phyloP scores from a whole-genome alignment of 345 rosid genomes.

The Heritiera fomes region DNA sequence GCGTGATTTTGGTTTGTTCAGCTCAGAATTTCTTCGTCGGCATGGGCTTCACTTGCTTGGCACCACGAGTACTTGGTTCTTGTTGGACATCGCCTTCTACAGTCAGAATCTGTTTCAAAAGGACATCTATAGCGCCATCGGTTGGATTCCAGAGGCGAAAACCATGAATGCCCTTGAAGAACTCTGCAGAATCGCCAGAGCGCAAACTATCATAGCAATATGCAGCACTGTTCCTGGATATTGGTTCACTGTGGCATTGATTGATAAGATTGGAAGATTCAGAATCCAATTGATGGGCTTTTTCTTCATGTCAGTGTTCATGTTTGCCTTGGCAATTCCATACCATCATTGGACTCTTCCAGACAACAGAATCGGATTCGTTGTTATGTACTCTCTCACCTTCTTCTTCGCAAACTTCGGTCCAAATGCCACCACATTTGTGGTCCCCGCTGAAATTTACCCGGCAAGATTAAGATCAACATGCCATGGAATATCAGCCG shows the following conservation, averaged over 20 bases:
- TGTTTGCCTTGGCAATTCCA: slow-evolving; percentile 65
- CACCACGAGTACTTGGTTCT: slow-evolving; percentile 68
- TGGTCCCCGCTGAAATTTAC: slow-evolving; percentile 77
- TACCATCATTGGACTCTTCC: slow-evolving; percentile 68
- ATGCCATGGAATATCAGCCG: slow-evolving; percentile 81
- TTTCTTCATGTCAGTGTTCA: slow-evolving; percentile 56
- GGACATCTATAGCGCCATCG: slow-evolving; percentile 66
- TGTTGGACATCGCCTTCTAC: slow-evolving; percentile 71
- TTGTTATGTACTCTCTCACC: slow-evolving; percentile 57
- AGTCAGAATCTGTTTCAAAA: slow-evolving; percentile 78
- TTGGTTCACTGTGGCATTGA: slow-evolving; percentile 44
- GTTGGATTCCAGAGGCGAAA: slow-evolving; percentile 68
- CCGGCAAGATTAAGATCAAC: slow-evolving; percentile 78
- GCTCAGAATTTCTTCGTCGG: slow-evolving; percentile 39
- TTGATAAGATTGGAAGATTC: slow-evolving; percentile 54
- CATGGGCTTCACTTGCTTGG: slow-evolving; percentile 67
- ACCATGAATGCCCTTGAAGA: slow-evolving; percentile 73
- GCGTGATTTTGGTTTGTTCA: slow-evolving; percentile 56
- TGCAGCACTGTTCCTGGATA: slow-evolving; percentile 86
- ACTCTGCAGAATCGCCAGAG: slow-evolving; percentile 53
- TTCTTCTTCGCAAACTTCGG: slow-evolving; percentile 85
- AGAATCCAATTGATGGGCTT: slow-evolving; percentile 63
- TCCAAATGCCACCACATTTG: slow-evolving; percentile 78
- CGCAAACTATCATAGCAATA: slow-evolving; percentile 64
- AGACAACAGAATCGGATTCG: slow-evolving; percentile 50